Base-by-base conservation (phyloP, 2,329 filamentous ascomycete species). In the Esteya vermicola region DNA sequence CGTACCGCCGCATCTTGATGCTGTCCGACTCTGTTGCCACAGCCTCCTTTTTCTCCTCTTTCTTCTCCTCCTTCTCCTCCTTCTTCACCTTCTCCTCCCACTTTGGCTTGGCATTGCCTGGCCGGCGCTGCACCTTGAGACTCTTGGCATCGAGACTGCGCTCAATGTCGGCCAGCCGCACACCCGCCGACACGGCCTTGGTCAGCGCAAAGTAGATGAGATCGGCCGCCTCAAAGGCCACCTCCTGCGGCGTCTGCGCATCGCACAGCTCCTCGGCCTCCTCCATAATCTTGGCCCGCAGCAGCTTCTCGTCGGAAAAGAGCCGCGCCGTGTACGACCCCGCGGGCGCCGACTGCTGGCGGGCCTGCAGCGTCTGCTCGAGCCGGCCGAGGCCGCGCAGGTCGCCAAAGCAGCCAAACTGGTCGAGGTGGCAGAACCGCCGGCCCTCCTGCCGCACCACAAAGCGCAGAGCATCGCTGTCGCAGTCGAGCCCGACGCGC, bases 271-370 rank as follows among this genome's bases (percentile, higher is more conserved):
- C 91, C 54, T 93, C 84, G 0, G 91, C 91, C 59, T 98, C 91
- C 60, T 98, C 91, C 78, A 96, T 93, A 41, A 98, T 95, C 69
- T 98, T 98, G 4, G 91, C 91, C 33, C 84, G 73, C 40, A 95
- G 63, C 41, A 98, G 71, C 57, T 93, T 88, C 50, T 85, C 75
- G 47, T 98, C 91, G 16, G 81, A 88, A 67, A 96, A 98, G 1
- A 98, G 67, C 26, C 89, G 72, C 16, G 86, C 85, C 5, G 91
- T 98, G 59, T 98, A 98, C 12, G 91, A 98, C 2, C 88, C 89
- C 48, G 72, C 72, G 0, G 91, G 89, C 0, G 89, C 88, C 16
- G 82, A 85, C 32, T 72, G 62, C 57, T 91, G 94, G 51, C 91
- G 79, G 31, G 78, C 80, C 47, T 81, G 66, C 13, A 98, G 70